Evolutionary conservation across 441 rosid species (phyloP).

Genomic region (California macrophylla): DNA sequence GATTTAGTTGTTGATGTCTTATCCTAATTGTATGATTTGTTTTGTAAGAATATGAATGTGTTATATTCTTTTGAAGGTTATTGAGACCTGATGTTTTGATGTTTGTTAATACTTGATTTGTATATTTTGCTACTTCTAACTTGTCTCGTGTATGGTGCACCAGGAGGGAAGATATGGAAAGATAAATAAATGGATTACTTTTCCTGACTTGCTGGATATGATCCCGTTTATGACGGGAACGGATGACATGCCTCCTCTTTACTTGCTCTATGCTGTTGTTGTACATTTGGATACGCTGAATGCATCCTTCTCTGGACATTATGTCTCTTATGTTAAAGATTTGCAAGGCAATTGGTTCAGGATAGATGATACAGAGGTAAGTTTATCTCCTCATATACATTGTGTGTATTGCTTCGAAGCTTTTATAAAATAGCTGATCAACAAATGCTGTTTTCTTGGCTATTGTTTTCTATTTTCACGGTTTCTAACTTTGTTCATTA

Average conservation of each 20-base stretch:
- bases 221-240: conserved; percentile 66
- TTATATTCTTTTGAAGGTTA: neutral
- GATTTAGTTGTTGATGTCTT: neutral
- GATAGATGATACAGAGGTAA: conserved; percentile 77
- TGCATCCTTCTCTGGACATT: conserved; percentile 80
- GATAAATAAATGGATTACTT: conserved; percentile 62
- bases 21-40: neutral
- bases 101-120: neutral
- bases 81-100: neutral
- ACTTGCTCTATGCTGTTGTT: conserved; percentile 65
- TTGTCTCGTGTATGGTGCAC: neutral
- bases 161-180: conserved; percentile 83
- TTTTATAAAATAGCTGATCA: too few relatives aligned
- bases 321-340: conserved; percentile 67
- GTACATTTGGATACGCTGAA: conserved; percentile 83
- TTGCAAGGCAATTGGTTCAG: conserved; percentile 66
- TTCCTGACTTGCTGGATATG: conserved; percentile 84
- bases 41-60: neutral
- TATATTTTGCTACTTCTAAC: neutral
- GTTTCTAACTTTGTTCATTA: neutral
- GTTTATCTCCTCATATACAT: conserved; percentile 1
- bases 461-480: too few relatives aligned
- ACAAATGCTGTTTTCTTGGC: too few relatives aligned
- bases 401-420: neutral
- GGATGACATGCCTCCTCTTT: conserved; percentile 64